These are phyloP conservation scores for Agapanthus africanus DNA, from an alignment of 106 monocot species.

Conservation along the genomic window DNA sequence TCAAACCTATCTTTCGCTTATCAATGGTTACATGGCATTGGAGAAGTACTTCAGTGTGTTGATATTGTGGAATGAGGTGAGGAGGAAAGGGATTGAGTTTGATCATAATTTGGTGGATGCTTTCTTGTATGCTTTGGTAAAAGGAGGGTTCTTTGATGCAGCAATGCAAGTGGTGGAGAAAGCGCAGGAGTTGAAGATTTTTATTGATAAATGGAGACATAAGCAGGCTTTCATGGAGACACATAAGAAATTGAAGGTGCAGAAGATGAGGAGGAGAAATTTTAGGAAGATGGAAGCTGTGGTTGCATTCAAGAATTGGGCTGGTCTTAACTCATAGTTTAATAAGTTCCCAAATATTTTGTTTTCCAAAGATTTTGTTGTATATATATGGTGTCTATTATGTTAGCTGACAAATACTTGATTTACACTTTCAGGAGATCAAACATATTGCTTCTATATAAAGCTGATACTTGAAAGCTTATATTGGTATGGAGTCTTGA, in stretches of 20 bases:
- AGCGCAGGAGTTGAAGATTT: slow-evolving; percentile 86
- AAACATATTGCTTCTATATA: no score
- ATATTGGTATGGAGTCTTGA: no score
- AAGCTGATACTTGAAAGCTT: no score
- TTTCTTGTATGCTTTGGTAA: slow-evolving; percentile 86
- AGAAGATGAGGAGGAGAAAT: slow-evolving; percentile 65
- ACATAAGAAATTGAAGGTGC: slow-evolving; percentile 79
- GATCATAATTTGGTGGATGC: slow-evolving; percentile 79
- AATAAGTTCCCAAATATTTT: no score
- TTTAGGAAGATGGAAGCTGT: slow-evolving; percentile 81
- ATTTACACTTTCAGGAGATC: no score
- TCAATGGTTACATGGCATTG: slow-evolving; percentile 72
- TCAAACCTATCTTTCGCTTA: slow-evolving; percentile 85
- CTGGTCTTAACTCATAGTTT: slow-evolving; percentile 45
- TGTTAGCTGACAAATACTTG: no score
- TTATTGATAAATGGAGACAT: slow-evolving; percentile 93
- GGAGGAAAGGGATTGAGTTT: slow-evolving; percentile 53
- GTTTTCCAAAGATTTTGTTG: no score
- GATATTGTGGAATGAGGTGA: slow-evolving; percentile 84
- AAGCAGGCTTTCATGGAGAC: slow-evolving; percentile 98
- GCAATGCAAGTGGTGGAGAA: slow-evolving; percentile 89
- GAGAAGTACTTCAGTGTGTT: slow-evolving; percentile 90
- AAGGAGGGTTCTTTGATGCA: slow-evolving; percentile 96
- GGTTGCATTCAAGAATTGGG: slow-evolving; percentile 94
- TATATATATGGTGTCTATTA: no score